Conservation (phyloP, 805 yeast genomes). For the Yarrowia phangngaensis region DNA sequence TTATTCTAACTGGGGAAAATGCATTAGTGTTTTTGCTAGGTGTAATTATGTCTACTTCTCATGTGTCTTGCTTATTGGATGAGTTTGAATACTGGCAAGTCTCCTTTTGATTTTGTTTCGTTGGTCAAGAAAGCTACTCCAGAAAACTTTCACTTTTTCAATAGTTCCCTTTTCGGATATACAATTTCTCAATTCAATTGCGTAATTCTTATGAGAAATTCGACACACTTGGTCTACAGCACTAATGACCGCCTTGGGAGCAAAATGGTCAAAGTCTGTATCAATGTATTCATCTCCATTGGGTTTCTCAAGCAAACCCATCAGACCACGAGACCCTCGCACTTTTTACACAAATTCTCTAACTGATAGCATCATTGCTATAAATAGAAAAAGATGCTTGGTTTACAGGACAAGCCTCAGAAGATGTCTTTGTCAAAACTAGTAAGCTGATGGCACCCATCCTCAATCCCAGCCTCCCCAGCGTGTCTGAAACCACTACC, state of each 20-base stretch:
- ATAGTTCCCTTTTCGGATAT: no score
- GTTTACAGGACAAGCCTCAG: no score
- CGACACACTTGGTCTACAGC: slow-evolving; percentile 45
- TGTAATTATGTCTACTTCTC: slow-evolving; percentile 97
- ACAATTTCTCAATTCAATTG: no score
- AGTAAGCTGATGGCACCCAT: no score
- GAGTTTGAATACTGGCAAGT: slow-evolving; percentile 69
- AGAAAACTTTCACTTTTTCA: no score
- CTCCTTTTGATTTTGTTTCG: slow-evolving; percentile 28
- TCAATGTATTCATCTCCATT: slow-evolving; percentile 42
- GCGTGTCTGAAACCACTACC: no score
- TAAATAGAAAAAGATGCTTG: no score
- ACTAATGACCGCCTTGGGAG: slow-evolving; percentile 31
- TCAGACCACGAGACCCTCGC: slow-evolving; percentile 53
- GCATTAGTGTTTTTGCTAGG: slow-evolving; percentile 96
- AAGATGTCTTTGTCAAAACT: no score
- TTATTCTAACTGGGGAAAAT: slow-evolving; percentile 82
- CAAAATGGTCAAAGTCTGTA: slow-evolving; percentile 38
- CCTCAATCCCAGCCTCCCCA: no score
- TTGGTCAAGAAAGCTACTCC: slow-evolving; percentile 29
- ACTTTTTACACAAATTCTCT: slow-evolving; percentile 58
- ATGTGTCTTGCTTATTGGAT: slow-evolving; percentile 82
- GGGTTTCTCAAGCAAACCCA: slow-evolving; percentile 45
- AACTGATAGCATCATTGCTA: no score
- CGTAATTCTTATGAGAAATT: slow-evolving; percentile 56